A percentile compares a stretch with the other conserved stretches of the same genome.
Evolutionary conservation across 306 rosid genomes (phyloP).

Genomic region (Hylodesmum podocarpum): DNA sequence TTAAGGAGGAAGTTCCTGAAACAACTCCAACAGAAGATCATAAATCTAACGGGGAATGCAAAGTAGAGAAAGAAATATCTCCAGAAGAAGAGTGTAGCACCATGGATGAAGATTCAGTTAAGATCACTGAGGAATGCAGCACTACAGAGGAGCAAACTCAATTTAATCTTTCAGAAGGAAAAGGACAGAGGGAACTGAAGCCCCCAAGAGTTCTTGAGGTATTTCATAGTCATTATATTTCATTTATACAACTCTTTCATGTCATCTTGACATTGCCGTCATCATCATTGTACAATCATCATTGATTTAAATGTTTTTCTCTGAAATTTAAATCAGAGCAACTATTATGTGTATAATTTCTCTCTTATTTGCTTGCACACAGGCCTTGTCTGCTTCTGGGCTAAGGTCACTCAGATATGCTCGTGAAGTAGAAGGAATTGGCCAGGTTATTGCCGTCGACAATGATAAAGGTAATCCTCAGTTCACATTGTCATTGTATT

Average conservation of each 20-base stretch:
- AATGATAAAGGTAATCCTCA: slow-evolving; percentile 72
- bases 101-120: slow-evolving; percentile 47
- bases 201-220: slow-evolving; percentile 97
- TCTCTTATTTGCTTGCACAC: slow-evolving; percentile 16
- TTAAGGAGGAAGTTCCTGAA: slow-evolving; percentile 43
- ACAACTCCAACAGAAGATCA: slow-evolving; percentile 40
- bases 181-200: slow-evolving; percentile 53
- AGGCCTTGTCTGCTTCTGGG: slow-evolving; percentile 99
- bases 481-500: slow-evolving; percentile 1
- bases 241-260: not conserved
- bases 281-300: not conserved
- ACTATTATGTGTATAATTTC: slow-evolving; percentile 1
- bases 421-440: slow-evolving; percentile 89
- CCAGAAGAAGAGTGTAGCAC: slow-evolving; percentile 51
- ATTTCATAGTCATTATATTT: not conserved
- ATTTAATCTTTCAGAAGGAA: slow-evolving; percentile 53
- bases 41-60: slow-evolving; percentile 54
- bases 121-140: slow-evolving; percentile 43
- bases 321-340: not conserved
- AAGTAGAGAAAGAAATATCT: slow-evolving; percentile 42
- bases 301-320: not conserved
- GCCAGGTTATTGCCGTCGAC: slow-evolving; percentile 94
- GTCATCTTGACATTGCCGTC: not conserved
- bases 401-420: slow-evolving; percentile 96
- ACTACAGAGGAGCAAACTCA: slow-evolving; percentile 36